These are phyloP conservation scores for Xylaria curta DNA, from an alignment of 495 filamentous ascomycete species.

Conservation along the genomic window DNA sequence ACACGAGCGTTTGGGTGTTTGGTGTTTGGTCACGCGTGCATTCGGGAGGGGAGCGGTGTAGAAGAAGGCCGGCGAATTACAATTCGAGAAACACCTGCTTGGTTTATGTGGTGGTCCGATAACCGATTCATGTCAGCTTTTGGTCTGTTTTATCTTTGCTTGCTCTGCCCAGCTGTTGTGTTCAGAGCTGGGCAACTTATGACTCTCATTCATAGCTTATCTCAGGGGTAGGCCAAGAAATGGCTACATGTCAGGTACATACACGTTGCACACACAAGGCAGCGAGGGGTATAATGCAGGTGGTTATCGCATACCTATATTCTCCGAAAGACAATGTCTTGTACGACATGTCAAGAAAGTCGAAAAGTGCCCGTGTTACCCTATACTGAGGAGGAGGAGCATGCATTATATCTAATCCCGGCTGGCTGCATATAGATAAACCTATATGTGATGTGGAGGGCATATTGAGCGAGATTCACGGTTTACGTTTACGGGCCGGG, in stretches of 20 bases:
- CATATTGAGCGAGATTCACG: background rate
- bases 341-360: conserved; percentile 9
- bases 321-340: conserved; percentile 6
- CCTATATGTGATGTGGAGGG: background rate
- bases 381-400: background rate
- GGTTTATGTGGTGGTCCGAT: background rate
- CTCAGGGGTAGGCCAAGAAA: background rate
- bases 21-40: background rate
- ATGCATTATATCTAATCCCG: background rate
- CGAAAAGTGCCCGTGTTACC: background rate
- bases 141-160: background rate
- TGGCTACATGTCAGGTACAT: background rate
- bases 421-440: background rate
- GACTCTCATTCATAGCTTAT: background rate
- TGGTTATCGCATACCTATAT: background rate
- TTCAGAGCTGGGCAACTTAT: background rate
- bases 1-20: background rate
- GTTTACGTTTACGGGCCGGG: background rate
- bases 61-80: background rate
- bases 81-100: background rate
- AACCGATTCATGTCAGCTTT: background rate
- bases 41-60: background rate
- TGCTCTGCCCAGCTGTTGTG: background rate
- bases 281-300: background rate
- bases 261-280: background rate